phyloP scores from a whole-genome alignment of 164 flowering plant species.

The Berberis vulgaris region DNA sequence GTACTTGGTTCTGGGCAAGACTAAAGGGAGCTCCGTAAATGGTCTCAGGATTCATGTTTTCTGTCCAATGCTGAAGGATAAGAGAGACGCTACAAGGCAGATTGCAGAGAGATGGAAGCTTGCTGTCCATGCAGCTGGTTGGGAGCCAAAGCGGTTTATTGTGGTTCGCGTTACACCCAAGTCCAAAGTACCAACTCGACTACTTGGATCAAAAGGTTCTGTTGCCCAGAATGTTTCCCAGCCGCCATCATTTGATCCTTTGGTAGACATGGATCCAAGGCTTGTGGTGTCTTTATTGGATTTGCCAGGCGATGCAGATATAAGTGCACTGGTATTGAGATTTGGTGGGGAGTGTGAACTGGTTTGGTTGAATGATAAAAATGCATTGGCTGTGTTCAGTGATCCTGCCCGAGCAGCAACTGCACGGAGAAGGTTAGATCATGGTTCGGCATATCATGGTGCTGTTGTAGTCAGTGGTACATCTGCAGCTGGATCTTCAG shows the following conservation, averaged over 20 bases:
- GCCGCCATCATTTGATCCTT: constrained; percentile 61
- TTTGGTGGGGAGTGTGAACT: constrained; percentile 98
- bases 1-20: constrained; percentile 69
- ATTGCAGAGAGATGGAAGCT: constrained; percentile 98
- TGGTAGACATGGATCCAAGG: constrained; percentile 94
- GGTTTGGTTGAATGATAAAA: constrained; percentile 92
- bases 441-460: constrained; percentile 85
- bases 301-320: constrained; percentile 85
- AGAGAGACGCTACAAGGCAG: constrained; percentile 78
- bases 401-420: constrained; percentile 94
- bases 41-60: constrained; percentile 75
- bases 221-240: constrained; percentile 20
- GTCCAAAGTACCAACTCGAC: constrained; percentile 77
- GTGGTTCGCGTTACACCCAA: constrained; percentile 74
- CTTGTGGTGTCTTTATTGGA: constrained; percentile 88
- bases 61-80: constrained; percentile 74
- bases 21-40: constrained; percentile 30
- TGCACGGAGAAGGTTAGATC: constrained; percentile 91
- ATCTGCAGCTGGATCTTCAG: constrained; percentile 17
- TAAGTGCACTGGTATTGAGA: constrained; percentile 83
- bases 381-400: constrained; percentile 84
- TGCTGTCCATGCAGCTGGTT: constrained; percentile 65
- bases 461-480: constrained; percentile 36
- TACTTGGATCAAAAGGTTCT: constrained; percentile 53
- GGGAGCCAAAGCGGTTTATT: constrained; percentile 92